Evolutionary conservation across 495 filamentous ascomycete genomes (phyloP).

Genomic region (Apodospora peruviana): DNA sequence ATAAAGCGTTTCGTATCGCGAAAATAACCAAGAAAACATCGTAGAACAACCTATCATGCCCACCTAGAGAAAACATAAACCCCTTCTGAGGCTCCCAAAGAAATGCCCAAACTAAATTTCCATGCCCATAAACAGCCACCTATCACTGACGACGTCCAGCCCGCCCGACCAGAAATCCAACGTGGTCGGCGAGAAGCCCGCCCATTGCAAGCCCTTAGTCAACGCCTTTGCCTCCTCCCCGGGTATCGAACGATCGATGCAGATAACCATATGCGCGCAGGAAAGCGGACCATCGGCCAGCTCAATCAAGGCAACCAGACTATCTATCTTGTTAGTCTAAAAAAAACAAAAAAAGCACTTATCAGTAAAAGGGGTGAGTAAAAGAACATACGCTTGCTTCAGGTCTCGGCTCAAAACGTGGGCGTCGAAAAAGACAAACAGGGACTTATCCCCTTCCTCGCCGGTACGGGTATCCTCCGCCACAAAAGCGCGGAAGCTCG

Average conservation of each 20-base stretch:
- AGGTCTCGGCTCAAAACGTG: conserved; percentile 64
- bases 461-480: conserved; percentile 38
- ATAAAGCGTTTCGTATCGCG: too few species aligned
- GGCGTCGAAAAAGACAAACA: conserved; percentile 86
- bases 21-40: too few species aligned
- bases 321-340: conserved; percentile 31
- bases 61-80: too few species aligned
- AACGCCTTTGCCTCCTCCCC: conserved; percentile 56
- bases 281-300: conserved; percentile 66
- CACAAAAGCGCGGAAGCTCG: conserved; percentile 79
- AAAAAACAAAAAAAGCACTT: background rate
- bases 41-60: too few species aligned
- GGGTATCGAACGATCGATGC: conserved; percentile 62
- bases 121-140: conserved; percentile 83
- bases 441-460: conserved; percentile 52
- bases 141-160: conserved; percentile 55
- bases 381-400: conserved; percentile 77
- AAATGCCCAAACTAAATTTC: conserved; percentile 43
- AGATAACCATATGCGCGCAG: conserved; percentile 74
- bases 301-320: conserved; percentile 87
- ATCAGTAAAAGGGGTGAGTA: too few species aligned
- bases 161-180: conserved; percentile 63
- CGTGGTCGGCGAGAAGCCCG: conserved; percentile 78
- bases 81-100: too few species aligned
- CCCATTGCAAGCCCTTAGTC: conserved; percentile 81